Evolutionary conservation across 2,329 filamentous ascomycete species (phyloP), one percentile per base, ranked within the genome.

Genomic region (Alternaria hordeiaustralica): DNA sequence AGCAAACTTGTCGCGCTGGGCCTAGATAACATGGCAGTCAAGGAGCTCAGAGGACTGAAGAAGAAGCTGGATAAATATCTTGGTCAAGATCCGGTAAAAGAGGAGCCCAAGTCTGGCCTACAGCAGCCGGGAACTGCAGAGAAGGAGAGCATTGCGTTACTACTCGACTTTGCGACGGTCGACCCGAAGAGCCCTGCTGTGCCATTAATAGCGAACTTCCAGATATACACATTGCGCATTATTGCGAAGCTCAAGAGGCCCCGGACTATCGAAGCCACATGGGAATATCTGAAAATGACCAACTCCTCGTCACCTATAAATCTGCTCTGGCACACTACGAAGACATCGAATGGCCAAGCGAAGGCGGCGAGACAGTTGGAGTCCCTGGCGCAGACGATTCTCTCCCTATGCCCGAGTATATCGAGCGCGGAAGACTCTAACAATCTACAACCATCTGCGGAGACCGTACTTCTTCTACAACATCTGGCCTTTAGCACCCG

Each of bases 311-410:
- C 90, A 0, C 90, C 90, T 0, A 78, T 86, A 8, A 86, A 83
- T 11, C 79, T 92, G 2, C 81, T 93, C 2, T 71, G 85, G 8
- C 77, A 81, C 8, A 82, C 84, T 6, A 83, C 83, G 0, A 80
- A 82, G 58, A 76, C 81, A 4, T 80, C 85, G 15, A 84, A 86
- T n/a, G 76, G 82, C 26, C 73, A 72, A 11, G 80, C 82, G 8
- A 93, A 92, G 73, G 82, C 85, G 18, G 84, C 87, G 10, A 88
- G 87, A 4, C 90, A 93, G 65, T 80, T 94, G 18, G 90, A 93
- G 54, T 85, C 84, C 0, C 74, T 93, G 2, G 88, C 90, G 0
- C 89, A 92, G 68, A 84, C 84, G 3, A 80, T 94, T 0, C 81
- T 94, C 1, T 86, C 88, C 0, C 79, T 94, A 1, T 87, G 89